These are phyloP conservation scores for Huiozyma naganishii DNA, from an alignment of 805 yeast genomes.

Conservation along the genomic window DNA sequence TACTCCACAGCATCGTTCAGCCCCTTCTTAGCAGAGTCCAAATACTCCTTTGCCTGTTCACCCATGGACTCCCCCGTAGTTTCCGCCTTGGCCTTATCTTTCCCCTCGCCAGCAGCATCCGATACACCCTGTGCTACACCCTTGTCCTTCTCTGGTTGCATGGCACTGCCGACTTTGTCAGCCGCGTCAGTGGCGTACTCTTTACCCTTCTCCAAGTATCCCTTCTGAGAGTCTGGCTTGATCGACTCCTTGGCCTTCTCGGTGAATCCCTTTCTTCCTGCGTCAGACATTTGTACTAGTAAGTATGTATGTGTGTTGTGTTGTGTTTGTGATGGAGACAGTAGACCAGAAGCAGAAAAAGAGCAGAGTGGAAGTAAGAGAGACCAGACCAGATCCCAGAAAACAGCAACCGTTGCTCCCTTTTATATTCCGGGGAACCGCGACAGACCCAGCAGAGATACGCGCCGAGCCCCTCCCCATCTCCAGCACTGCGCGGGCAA, in stretches of 20 bases:
- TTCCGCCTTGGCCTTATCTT: constrained; percentile 34
- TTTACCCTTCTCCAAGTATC: constrained; percentile 53
- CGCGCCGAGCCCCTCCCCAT: too few species aligned
- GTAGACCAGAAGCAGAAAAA: neutral
- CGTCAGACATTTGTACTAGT: constrained; percentile 31
- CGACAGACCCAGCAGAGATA: too few species aligned
- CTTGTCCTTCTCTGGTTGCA: constrained; percentile 58
- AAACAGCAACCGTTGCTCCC: neutral
- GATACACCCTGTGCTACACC: constrained; percentile 57
- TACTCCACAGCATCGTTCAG: constrained; percentile 35
- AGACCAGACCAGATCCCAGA: neutral
- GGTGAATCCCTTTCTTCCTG: constrained; percentile 66
- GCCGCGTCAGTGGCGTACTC: constrained; percentile 56
- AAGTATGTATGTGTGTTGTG: neutral
- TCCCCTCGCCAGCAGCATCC: constrained; percentile 49
- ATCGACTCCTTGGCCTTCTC: constrained; percentile 57
- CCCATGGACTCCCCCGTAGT: constrained; percentile 31
- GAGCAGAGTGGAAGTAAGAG: neutral
- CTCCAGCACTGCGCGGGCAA: too few species aligned
- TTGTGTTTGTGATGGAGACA: neutral
- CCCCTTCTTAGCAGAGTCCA: constrained; percentile 44
- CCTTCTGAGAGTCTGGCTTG: constrained; percentile 64
- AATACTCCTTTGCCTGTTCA: constrained; percentile 49
- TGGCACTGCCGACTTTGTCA: constrained; percentile 50
- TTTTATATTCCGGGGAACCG: neutral